Evolutionary conservation across 495 filamentous ascomycete genomes (phyloP).

Genomic region (Amniculicola lignicola): DNA sequence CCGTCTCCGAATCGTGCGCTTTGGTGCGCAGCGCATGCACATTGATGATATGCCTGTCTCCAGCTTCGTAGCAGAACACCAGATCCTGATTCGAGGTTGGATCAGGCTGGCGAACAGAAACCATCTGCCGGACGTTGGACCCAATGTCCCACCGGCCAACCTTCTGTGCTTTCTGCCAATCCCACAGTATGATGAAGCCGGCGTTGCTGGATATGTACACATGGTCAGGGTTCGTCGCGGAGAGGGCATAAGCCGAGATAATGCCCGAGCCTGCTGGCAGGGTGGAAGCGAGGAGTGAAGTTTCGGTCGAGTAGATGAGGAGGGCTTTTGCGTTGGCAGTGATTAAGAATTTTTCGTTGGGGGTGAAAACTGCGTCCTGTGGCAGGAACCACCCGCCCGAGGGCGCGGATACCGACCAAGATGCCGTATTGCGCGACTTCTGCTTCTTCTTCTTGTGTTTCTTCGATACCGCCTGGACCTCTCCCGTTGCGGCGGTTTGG

Average conservation of each 20-base stretch:
- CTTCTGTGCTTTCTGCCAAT: constrained; percentile 65
- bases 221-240: constrained; percentile 53
- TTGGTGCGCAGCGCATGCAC: constrained; percentile 21
- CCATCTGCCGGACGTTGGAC: constrained; percentile 41
- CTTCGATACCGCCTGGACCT: not conserved
- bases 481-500: not conserved
- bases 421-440: constrained; percentile 1
- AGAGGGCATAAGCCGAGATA: constrained; percentile 57
- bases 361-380: constrained; percentile 73
- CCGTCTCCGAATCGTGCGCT: constrained; percentile 17
- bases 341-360: constrained; percentile 79
- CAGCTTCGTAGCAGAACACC: constrained; percentile 22
- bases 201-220: constrained; percentile 68
- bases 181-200: constrained; percentile 66
- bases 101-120: constrained; percentile 14
- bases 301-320: constrained; percentile 74
- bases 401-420: constrained; percentile 59
- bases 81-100: constrained; percentile 23
- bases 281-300: constrained; percentile 71
- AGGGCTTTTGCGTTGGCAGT: constrained; percentile 61
- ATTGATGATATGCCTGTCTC: constrained; percentile 20
- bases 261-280: constrained; percentile 42
- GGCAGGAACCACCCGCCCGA: constrained; percentile 68
- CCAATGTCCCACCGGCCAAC: constrained; percentile 50
- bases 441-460: constrained; percentile 21